Percentiles rank a stretch among this genome's conserved stretches.
Conservation (phyloP, 495 filamentous ascomycete genomes). For the Pyrenula massariospora region DNA sequence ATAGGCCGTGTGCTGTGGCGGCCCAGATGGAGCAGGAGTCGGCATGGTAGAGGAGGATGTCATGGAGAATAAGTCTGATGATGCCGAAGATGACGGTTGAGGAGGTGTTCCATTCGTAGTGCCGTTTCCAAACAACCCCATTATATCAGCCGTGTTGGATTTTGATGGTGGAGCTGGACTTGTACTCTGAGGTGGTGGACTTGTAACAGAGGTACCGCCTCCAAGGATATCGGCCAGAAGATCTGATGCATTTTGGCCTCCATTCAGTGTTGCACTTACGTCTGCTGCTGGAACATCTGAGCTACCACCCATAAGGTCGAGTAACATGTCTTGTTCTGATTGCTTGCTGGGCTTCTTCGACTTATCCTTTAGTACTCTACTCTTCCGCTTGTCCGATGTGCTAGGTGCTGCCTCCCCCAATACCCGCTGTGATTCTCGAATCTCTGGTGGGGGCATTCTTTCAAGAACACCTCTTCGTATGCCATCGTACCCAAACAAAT, state of each 20-base stretch:
- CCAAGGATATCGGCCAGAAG: slow-evolving; percentile 28
- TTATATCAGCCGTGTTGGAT: slow-evolving; percentile 33
- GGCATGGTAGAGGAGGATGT: slow-evolving; percentile 21
- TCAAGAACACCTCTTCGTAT: slow-evolving; percentile 85
- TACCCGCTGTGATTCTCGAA: slow-evolving; percentile 84
- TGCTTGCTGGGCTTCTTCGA: slow-evolving; percentile 62
- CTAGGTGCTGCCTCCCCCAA: slow-evolving; percentile 58
- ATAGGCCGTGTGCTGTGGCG: slow-evolving; percentile 55
- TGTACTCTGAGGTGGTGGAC: slow-evolving; percentile 39
- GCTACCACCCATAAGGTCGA: slow-evolving; percentile 79
- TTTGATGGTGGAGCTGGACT: slow-evolving; percentile 72
- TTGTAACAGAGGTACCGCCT: slow-evolving; percentile 34
- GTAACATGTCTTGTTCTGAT: slow-evolving; percentile 79
- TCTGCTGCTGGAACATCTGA: slow-evolving; percentile 46
- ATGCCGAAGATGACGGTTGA: slow-evolving; percentile 37
- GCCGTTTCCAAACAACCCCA: not conserved
- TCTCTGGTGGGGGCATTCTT: slow-evolving; percentile 94
- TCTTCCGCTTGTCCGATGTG: slow-evolving; percentile 57
- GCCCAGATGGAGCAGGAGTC: slow-evolving; percentile 31
- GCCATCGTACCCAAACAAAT: slow-evolving; percentile 80
- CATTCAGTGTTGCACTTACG: slow-evolving; percentile 13
- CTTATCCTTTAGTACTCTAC: slow-evolving; percentile 59
- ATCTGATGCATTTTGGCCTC: slow-evolving; percentile 25
- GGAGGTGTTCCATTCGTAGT: slow-evolving; percentile 26
- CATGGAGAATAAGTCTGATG: slow-evolving; percentile 27